These are phyloP conservation scores for Quercus robur DNA, from an alignment of 306 rosid species.

Conservation along the genomic window DNA sequence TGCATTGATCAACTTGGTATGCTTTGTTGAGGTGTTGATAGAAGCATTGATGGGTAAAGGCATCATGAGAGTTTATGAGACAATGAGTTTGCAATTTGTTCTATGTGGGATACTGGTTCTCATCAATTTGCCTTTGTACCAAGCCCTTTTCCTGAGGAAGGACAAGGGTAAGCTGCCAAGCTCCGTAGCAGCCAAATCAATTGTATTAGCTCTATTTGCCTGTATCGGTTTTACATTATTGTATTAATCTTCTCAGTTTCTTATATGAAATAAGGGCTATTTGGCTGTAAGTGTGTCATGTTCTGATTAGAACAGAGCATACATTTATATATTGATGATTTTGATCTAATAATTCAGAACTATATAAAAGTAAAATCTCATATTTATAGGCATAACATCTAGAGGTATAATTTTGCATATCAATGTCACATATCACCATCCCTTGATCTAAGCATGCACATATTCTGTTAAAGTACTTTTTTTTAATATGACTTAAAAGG, in stretches of 20 bases:
- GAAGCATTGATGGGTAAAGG: slow-evolving; percentile 34
- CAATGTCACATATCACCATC: too few species aligned
- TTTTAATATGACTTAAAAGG: too few species aligned
- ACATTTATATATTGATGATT: too few species aligned
- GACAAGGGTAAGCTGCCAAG: slow-evolving; percentile 67
- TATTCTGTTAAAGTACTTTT: too few species aligned
- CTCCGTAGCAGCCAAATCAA: slow-evolving; percentile 50
- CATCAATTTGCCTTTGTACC: slow-evolving; percentile 64
- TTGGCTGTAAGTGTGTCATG: too few species aligned
- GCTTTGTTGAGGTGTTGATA: slow-evolving; percentile 49
- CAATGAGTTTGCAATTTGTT: slow-evolving; percentile 51
- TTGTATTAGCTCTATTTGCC: slow-evolving; percentile 25
- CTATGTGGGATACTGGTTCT: slow-evolving; percentile 54
- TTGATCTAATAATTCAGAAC: too few species aligned
- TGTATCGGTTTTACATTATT: slow-evolving; percentile 21
- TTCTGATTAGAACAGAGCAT: too few species aligned
- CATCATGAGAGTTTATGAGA: slow-evolving; percentile 18
- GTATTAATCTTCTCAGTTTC: background rate
- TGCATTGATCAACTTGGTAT: slow-evolving; percentile 56
- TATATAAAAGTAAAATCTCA: too few species aligned
- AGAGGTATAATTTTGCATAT: too few species aligned
- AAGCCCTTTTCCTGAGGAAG: slow-evolving; percentile 70
- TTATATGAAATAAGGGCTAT: too few species aligned
- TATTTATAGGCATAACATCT: too few species aligned
- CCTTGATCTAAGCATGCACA: too few species aligned